Evolutionary conservation across 768 basidiomycete genomes (phyloP).

Genomic region (Aureoboletus auriporus): DNA sequence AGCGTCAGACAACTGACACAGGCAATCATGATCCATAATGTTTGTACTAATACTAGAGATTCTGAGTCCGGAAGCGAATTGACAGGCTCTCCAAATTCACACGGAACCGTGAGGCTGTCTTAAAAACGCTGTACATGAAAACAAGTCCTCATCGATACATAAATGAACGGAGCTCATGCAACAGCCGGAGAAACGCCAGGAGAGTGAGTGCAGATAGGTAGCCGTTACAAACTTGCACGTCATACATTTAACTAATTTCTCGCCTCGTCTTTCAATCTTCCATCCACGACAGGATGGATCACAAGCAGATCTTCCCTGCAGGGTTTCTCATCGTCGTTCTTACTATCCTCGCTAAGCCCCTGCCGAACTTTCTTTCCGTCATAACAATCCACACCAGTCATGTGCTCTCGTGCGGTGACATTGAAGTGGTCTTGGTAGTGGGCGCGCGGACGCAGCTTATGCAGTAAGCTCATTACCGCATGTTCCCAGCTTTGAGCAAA

Average conservation of each 20-base stretch:
- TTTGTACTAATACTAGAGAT: too few relatives aligned
- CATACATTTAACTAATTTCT: conserved; percentile 15
- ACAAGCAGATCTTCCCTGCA: conserved; percentile 49
- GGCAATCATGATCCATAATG: too few relatives aligned
- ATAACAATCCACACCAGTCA: conserved; percentile 73
- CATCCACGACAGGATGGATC: conserved; percentile 62
- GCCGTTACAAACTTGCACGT: too few relatives aligned
- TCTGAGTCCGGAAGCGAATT: too few relatives aligned
- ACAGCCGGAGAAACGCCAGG: too few relatives aligned
- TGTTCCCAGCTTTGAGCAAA: conserved; percentile 46
- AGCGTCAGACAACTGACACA: too few relatives aligned
- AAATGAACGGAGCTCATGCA: too few relatives aligned
- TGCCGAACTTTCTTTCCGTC: conserved; percentile 50
- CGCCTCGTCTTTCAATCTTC: conserved; percentile 55
- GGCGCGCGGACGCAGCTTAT: conserved; percentile 42
- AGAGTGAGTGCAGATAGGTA: too few relatives aligned
- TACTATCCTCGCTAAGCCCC: conserved; percentile 22
- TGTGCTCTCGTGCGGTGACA: conserved; percentile 64
- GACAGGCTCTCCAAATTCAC: too few relatives aligned
- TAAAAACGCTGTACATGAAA: too few relatives aligned
- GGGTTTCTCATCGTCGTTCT: conserved; percentile 11
- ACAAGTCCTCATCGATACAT: too few relatives aligned
- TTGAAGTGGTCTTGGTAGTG: conserved; percentile 60
- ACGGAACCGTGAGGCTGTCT: too few relatives aligned
- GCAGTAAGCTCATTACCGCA: conserved; percentile 38